A percentile compares a stretch with the other conserved stretches of the same genome.
Conservation (phyloP, 805 yeast species). For the Myxozyma kluyveri region DNA sequence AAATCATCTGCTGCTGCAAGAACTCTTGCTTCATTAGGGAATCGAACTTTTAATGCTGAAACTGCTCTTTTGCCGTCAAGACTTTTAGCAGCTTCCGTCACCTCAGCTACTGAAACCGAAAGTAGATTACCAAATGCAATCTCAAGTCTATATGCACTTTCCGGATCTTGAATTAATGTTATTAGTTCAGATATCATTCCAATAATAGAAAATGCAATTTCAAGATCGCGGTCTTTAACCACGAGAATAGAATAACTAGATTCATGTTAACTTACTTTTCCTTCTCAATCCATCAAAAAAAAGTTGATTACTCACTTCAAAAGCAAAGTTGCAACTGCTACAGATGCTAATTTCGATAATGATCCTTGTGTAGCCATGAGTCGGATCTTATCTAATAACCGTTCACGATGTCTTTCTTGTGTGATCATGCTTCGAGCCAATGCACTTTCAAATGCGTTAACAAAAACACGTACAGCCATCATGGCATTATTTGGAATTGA, state of each 20-base stretch:
- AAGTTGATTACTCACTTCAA: constrained; percentile 36
- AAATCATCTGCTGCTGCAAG: constrained; percentile 17
- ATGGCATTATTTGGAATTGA: constrained; percentile 44
- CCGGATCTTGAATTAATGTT: constrained; percentile 46
- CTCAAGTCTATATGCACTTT: constrained; percentile 63
- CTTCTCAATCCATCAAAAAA: constrained; percentile 3
- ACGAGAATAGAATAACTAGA: constrained; percentile 48
- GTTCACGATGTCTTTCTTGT: constrained; percentile 8
- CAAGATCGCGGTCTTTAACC: constrained; percentile 36
- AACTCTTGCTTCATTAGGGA: constrained; percentile 11
- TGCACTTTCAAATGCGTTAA: constrained; percentile 49
- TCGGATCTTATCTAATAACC: constrained; percentile 17
- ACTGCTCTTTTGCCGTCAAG: constrained; percentile 14
- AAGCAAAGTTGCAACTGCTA: constrained; percentile 32
- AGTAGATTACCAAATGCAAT: constrained; percentile 63
- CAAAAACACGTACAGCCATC: constrained; percentile 57
- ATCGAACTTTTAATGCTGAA: constrained; percentile 5
- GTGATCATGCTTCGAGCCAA: constrained; percentile 32
- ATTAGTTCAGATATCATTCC: constrained; percentile 39
- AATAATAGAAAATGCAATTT: constrained; percentile 33
- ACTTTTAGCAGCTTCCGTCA: constrained; percentile 21
- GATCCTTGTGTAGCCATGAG: constrained; percentile 3
- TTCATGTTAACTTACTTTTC: constrained; percentile 20
- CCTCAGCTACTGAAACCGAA: constrained; percentile 11
- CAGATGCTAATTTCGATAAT: constrained; percentile 10